A percentile compares a stretch with the other conserved stretches of the same genome.
Conservation (phyloP, 192 early-diverging fungal genomes). For the Pecoramyces ruminantium region DNA sequence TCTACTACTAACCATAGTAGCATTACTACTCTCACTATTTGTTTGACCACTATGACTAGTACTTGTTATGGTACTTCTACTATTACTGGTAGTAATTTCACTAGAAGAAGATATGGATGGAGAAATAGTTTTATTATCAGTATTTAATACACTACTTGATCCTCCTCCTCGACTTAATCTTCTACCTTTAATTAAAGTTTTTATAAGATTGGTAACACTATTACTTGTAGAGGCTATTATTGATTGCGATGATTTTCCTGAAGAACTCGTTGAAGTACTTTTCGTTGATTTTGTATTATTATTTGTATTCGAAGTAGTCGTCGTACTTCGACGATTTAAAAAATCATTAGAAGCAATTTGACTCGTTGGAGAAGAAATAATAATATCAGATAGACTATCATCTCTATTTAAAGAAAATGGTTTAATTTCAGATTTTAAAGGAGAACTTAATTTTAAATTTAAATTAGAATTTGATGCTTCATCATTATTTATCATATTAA, state of each 20-base stretch:
- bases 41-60: too few relatives aligned
- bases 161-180: neutral
- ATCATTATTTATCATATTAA: neutral
- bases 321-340: neutral
- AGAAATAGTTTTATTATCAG: too few relatives aligned
- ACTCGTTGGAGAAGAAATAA: neutral
- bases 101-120: too few relatives aligned
- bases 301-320: too few relatives aligned
- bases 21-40: too few relatives aligned
- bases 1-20: too few relatives aligned
- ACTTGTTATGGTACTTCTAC: too few relatives aligned
- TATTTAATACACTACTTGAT: too few relatives aligned
- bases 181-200: neutral
- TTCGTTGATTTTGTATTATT: too few relatives aligned
- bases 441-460: neutral
- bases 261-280: neutral
- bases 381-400: neutral
- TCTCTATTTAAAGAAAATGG: neutral
- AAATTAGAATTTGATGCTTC: too few relatives aligned
- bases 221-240: neutral
- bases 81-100: too few relatives aligned
- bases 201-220: neutral
- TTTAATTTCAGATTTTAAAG: neutral
- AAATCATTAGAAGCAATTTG: neutral
- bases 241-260: neutral